Evolutionary conservation across 148 eudicot species (phyloP).

Genomic region (Pouteria glomerata): DNA sequence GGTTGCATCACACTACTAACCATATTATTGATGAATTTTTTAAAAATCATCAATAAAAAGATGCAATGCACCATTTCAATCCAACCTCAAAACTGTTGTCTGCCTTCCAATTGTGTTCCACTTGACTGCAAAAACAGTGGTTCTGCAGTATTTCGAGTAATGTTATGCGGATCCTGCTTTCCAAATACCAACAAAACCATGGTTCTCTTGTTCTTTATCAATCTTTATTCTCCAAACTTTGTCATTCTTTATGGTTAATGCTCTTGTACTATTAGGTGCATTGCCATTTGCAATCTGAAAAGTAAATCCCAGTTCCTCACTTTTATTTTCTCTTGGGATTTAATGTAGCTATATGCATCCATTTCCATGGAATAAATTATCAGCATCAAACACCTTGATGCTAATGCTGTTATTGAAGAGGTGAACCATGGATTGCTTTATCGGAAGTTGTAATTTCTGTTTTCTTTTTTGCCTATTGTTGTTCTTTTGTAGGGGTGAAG

Average conservation of each 20-base stretch:
- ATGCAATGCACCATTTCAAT: neutral
- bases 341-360: neutral
- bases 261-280: no score
- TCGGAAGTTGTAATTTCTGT: neutral
- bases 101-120: neutral
- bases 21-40: neutral
- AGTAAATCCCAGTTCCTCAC: neutral
- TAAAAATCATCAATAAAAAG: neutral
- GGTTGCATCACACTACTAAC: neutral
- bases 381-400: no score
- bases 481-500: constrained; percentile 67
- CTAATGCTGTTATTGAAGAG: no score
- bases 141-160: neutral
- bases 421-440: neutral
- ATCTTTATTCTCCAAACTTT: neutral
- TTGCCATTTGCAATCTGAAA: no score
- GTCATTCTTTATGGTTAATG: neutral
- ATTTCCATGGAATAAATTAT: neutral
- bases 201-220: neutral
- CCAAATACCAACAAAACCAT: neutral
- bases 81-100: neutral
- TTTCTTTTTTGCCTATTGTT: neutral
- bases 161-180: neutral
- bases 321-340: neutral
- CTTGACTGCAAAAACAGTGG: neutral